Percentiles rank a stretch among this genome's conserved stretches.
Conservation (phyloP, 345 rosid species). For the Ricinus communis region DNA sequence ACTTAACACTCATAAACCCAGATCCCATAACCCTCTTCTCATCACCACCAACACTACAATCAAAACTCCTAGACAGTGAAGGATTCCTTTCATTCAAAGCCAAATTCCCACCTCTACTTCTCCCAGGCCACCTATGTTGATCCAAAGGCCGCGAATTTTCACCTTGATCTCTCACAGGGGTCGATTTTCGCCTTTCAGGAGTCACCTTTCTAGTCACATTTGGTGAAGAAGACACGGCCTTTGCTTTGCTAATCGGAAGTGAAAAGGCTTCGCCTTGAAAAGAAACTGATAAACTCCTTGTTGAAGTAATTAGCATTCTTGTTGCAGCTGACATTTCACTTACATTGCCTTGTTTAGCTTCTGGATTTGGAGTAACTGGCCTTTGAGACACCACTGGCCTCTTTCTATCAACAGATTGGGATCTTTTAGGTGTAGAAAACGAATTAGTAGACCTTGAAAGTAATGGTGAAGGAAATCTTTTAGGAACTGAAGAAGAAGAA, state of each 20-base stretch:
- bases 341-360: slow-evolving; percentile 31
- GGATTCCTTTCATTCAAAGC: slow-evolving; percentile 29
- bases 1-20: slow-evolving; percentile 43
- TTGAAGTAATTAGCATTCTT: slow-evolving; percentile 79
- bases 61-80: slow-evolving; percentile 55
- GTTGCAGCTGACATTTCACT: slow-evolving; percentile 57
- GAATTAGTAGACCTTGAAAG: slow-evolving; percentile 53
- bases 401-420: slow-evolving; percentile 83
- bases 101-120: slow-evolving; percentile 52
- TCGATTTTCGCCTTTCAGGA: slow-evolving; percentile 46
- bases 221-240: slow-evolving; percentile 41
- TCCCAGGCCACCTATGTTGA: slow-evolving; percentile 76
- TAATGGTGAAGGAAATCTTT: slow-evolving; percentile 66
- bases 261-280: slow-evolving; percentile 92
- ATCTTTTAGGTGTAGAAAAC: slow-evolving; percentile 52
- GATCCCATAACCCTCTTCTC: slow-evolving; percentile 55
- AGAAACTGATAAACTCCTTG: slow-evolving; percentile 85
- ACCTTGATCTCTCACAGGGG: slow-evolving; percentile 48
- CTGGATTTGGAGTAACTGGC: slow-evolving; percentile 36
- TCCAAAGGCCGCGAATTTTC: slow-evolving; percentile 57
- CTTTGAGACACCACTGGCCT: slow-evolving; percentile 34
- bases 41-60: slow-evolving; percentile 40
- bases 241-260: slow-evolving; percentile 80
- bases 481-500: slow-evolving; percentile 43
- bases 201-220: slow-evolving; percentile 49